These are phyloP conservation scores for Vitis vinifera DNA, from an alignment of 164 flowering plant genomes.

Conservation along the genomic window DNA sequence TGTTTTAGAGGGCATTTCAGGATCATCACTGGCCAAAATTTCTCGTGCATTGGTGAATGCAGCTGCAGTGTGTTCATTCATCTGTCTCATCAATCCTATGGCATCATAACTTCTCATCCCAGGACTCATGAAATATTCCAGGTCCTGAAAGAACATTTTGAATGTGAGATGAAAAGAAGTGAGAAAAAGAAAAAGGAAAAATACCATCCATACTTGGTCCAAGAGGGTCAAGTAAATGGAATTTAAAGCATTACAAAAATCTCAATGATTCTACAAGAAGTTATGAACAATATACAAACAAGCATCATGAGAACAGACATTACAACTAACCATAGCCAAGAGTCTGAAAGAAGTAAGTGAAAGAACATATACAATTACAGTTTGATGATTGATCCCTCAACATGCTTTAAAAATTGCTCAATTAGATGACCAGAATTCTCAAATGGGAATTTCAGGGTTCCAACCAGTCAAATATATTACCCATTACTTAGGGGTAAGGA, in stretches of 20 bases:
- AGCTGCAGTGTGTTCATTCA: constrained; percentile 73
- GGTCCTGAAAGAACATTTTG: constrained; percentile 49
- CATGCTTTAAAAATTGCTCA: too few species aligned
- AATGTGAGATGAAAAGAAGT: constrained; percentile 1
- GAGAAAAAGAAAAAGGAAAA: neutral
- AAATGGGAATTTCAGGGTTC: too few species aligned
- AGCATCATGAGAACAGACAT: neutral
- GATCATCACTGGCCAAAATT: constrained; percentile 70
- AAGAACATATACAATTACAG: neutral
- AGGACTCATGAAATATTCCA: constrained; percentile 73
- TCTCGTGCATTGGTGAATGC: constrained; percentile 75
- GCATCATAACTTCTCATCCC: constrained; percentile 83
- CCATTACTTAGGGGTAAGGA: too few species aligned
- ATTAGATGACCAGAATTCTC: too few species aligned
- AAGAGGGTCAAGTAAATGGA: neutral
- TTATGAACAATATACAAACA: neutral
- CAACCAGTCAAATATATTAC: too few species aligned
- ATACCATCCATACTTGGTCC: neutral
- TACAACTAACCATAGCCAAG: neutral
- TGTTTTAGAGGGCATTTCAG: constrained; percentile 36
- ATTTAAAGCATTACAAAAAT: neutral
- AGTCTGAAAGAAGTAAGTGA: neutral
- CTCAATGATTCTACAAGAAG: neutral
- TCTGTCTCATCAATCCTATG: constrained; percentile 78
- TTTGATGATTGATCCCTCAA: too few species aligned